phyloP scores from a whole-genome alignment of 1,139 yeast species.

The Diutina neorugosa region DNA sequence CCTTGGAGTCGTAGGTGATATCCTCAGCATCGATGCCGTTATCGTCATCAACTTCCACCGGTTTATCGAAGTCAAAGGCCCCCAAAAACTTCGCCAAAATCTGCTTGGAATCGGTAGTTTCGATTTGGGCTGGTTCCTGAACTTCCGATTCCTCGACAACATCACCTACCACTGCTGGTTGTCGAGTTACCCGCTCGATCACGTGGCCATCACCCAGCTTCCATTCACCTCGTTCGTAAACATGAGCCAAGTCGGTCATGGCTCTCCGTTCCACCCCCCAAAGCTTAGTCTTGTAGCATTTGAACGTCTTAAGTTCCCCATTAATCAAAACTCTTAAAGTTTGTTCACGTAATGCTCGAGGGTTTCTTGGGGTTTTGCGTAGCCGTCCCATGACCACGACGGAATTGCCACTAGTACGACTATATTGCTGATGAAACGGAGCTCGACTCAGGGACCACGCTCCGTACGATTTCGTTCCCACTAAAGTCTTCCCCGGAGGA shows the following conservation, averaged over 20 bases:
- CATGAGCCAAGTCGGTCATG: conserved; percentile 48
- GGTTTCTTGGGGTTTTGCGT: conserved; percentile 39
- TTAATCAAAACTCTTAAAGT: conserved; percentile 57
- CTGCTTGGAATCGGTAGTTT: conserved; percentile 22
- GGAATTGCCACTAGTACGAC: conserved; percentile 26
- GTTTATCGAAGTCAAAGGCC: conserved; percentile 49
- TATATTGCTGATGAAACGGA: conserved; percentile 12
- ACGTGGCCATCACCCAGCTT: conserved; percentile 72
- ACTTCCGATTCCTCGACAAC: conserved; percentile 10
- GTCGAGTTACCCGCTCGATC: conserved; percentile 37
- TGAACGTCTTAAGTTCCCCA: conserved; percentile 46
- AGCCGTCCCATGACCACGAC: conserved; percentile 50
- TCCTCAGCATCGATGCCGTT: conserved; percentile 25
- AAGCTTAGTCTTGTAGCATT: conserved; percentile 58
- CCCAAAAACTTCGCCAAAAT: conserved; percentile 42
- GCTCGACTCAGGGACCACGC: conserved; percentile 9
- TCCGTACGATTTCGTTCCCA: conserved; percentile 27
- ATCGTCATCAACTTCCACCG: conserved; percentile 41
- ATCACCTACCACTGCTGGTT: conserved; percentile 7
- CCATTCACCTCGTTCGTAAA: conserved; percentile 63
- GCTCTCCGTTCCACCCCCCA: conserved; percentile 83
- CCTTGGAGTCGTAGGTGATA: conserved; percentile 38
- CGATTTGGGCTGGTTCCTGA: neutral
- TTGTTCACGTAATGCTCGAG: conserved; percentile 26
- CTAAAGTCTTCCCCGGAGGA: conserved; percentile 20